These are phyloP conservation scores for Tubosaeta brunneosetosa DNA, from an alignment of 768 basidiomycete species.

Conservation along the genomic window DNA sequence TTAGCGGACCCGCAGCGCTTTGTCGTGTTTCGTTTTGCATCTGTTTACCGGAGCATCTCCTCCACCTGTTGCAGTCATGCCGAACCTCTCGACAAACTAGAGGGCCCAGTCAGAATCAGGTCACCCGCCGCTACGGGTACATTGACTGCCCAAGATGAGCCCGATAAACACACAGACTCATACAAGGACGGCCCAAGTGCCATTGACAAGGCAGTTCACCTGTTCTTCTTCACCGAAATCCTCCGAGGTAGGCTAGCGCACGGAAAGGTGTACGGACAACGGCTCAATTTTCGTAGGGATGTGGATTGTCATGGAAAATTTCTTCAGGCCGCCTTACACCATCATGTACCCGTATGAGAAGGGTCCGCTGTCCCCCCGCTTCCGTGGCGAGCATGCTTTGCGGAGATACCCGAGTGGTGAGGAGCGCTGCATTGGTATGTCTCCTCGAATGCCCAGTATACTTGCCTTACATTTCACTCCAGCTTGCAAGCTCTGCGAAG, in stretches of 20 bases:
- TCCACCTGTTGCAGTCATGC: constrained; percentile 21
- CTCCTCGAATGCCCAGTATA: neutral
- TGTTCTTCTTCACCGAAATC: constrained; percentile 99
- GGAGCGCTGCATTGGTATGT: constrained; percentile 95
- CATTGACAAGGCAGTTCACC: constrained; percentile 90
- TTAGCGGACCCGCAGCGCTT: constrained; percentile 27
- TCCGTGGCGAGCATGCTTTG: constrained; percentile 97
- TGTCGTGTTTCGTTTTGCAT: constrained; percentile 30
- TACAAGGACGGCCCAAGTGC: constrained; percentile 83
- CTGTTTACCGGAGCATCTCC: constrained; percentile 42
- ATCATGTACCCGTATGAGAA: constrained; percentile 99
- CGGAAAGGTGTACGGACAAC: neutral
- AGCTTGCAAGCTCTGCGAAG: constrained; percentile 99
- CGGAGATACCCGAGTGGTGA: constrained; percentile 96
- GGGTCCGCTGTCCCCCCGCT: constrained; percentile 94
- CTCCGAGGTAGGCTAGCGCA: constrained; percentile 67
- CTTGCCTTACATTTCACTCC: constrained; percentile 7
- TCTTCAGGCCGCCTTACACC: constrained; percentile 94
- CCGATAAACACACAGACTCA: constrained; percentile 55
- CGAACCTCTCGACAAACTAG: constrained; percentile 17
- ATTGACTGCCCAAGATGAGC: constrained; percentile 36
- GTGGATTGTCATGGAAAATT: constrained; percentile 93
- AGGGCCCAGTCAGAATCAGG: constrained; percentile 25
- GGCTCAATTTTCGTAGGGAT: constrained; percentile 57
- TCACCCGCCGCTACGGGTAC: constrained; percentile 33